Evolutionary conservation across 148 eudicot genomes (phyloP), one percentile per base, ranked within the genome.

Genomic region (Mesembryanthemum crystallinum): DNA sequence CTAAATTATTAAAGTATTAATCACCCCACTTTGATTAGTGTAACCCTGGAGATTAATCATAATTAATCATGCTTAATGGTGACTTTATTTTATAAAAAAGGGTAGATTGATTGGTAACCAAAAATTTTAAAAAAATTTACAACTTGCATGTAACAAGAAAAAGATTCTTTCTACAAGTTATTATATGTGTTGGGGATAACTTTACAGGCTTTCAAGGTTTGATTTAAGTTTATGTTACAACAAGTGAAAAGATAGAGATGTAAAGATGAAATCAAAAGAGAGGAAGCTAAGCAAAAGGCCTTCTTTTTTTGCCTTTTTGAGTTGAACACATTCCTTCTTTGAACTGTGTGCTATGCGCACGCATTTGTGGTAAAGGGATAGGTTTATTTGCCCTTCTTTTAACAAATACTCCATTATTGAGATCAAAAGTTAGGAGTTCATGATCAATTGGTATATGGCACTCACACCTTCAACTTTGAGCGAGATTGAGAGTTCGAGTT

Each of bases 191-290:
- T 28, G 14, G 23, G 32, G 12, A 47, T 0, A 69, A 69, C 73
- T 69, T 69, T 69, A 69, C 73, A 69, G 73, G 59, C 39, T 69
- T 47, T 69, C 72, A 43, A 49, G 61, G 59, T 45, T 47, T 69
- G 8, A 69, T 28, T 49, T 57, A 57, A 4, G 25, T 57, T n/a
- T 57, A 57, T 57, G 27, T 8, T 3, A 57, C 61, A 12, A 52
- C 3, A 18, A 52, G 18, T 4, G 18, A 52, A 18, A 3, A 20
- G 18, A 52, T 3, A 52, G 52, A 15, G 8, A 15, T 47, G 39
- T 45, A 8, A 45, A 45, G 49, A 45, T 8, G 49, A 45, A 45
- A 13, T 39, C 8, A 45, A 45, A 43, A 45, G 13, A 13, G 14
- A 7, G 14, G 14, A 45, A 8, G 49, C n/a, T n/a, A 2, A 45